Evolutionary conservation across 352 stramenopile genomes (phyloP), one percentile per base, ranked within the genome.

Genomic region (Globisporangium mamillatum): DNA sequence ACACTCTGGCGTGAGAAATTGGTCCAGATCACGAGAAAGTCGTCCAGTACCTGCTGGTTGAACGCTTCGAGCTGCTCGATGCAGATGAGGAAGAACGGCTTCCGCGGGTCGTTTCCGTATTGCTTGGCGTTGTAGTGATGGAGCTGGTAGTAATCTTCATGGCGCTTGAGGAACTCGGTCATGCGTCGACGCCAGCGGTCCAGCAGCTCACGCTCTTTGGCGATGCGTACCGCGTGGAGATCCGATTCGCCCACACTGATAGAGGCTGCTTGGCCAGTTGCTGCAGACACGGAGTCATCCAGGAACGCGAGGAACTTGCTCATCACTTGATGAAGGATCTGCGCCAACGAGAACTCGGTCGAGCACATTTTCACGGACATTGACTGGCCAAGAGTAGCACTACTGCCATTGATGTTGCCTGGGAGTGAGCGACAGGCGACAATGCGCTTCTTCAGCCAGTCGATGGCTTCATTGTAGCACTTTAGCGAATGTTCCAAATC

Each of bases 61-160:
- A 95, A 86, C 0, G 64, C 63, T 69, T 95, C 88, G 12, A 93
- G 73, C 64, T 93, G 79, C 50, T 93, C 88, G n/a, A 95, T 82
- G 64, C 86, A 92, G 1, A 95, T 64, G 38, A 95, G 41, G 27
- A 90, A 34, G 57, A 79, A 93, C 5, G 85, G 71, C n/a, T 56
- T 71, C 25, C 60, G 64, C 54, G 62, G 22, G 54, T 64, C 32
- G 22, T 67, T 48, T 8, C 50, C 27, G 56, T n/a, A n/a, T 32
- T 69, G 24, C 54, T 32, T 22, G 41, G 60, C 16, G 18, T 55
- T 24, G 48, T 72, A 57, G 20, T 66, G 36, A 2, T 75, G 73
- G 0, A 85, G 66, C 12, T 69, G 67, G 50, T 88, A 90, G 54
- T 74, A 63, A 7, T 73, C 64, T 69, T 84, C 68, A 25, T 86